These are phyloP conservation scores for Coemansia sp. DNA, from an alignment of 192 early-diverging fungal genomes.

Conservation along the genomic window DNA sequence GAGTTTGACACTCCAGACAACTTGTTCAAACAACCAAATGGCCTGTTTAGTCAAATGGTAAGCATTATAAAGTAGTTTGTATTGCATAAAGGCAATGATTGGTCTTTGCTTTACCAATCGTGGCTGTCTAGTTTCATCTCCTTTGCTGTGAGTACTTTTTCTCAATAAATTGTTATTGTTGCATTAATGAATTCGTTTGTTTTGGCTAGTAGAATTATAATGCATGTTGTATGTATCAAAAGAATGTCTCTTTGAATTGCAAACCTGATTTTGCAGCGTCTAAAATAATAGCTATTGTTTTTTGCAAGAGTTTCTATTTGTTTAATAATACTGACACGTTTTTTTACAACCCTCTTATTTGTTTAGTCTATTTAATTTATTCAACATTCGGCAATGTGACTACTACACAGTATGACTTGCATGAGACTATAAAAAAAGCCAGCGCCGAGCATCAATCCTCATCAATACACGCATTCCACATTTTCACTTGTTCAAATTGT, in stretches of 20 bases:
- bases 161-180: background rate
- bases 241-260: too few species aligned
- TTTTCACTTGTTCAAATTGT: background rate
- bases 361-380: background rate
- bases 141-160: background rate
- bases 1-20: background rate
- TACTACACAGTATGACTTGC: background rate
- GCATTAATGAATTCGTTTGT: background rate
- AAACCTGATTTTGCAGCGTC: too few species aligned
- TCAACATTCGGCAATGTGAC: background rate
- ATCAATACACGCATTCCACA: background rate
- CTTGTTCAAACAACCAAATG: background rate
- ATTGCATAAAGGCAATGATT: background rate
- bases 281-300: too few species aligned
- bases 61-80: background rate
- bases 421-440: background rate
- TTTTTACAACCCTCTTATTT: constrained; percentile 5
- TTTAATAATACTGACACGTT: background rate
- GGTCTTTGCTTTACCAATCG: too few species aligned
- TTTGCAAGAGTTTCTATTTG: too few species aligned
- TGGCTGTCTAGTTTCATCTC: background rate
- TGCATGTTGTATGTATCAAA: too few species aligned
- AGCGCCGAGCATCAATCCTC: background rate
- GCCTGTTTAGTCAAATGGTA: background rate
- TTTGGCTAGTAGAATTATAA: too few species aligned